Evolutionary conservation across 345 rosid genomes (phyloP).

Genomic region (Leavenworthia alabamica): DNA sequence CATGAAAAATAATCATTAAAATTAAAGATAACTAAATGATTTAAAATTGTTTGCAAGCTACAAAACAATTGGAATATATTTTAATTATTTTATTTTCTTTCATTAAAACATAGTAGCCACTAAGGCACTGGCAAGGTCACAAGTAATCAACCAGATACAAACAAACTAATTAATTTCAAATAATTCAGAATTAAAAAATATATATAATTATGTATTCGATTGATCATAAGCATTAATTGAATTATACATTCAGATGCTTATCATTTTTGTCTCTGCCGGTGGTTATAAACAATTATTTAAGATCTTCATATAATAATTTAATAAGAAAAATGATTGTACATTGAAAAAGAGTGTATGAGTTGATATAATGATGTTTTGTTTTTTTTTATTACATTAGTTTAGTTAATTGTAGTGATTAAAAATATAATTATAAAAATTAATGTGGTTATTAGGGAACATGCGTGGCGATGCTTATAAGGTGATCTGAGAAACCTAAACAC

Average conservation of each 20-base stretch:
- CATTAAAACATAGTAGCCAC: not conserved
- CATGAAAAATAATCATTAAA: not conserved
- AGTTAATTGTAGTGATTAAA: not conserved
- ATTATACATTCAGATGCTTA: not conserved
- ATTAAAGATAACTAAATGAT: not conserved
- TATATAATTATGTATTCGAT: not conserved
- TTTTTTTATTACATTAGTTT: not conserved
- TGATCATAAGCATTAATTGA: slow-evolving; percentile 6
- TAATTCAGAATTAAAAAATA: not conserved
- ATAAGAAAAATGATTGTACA: not conserved
- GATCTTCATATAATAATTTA: not conserved
- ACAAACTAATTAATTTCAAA: slow-evolving; percentile 18
- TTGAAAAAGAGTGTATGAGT: not conserved
- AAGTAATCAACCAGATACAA: slow-evolving; percentile 20
- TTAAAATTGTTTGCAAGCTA: not conserved
- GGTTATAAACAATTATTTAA: slow-evolving; percentile 6
- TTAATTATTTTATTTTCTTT: not conserved
- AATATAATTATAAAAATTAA: not conserved
- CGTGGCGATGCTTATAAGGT: slow-evolving; percentile 25
- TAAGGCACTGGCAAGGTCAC: slow-evolving; percentile 13
- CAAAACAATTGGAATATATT: not conserved
- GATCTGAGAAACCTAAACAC: slow-evolving; percentile 15
- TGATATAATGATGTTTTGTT: not conserved
- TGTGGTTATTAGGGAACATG: not conserved
- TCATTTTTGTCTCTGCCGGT: slow-evolving; percentile 13